phyloP scores from a whole-genome alignment of 2,329 filamentous ascomycete species.

The Cladosporium oxysporum region DNA sequence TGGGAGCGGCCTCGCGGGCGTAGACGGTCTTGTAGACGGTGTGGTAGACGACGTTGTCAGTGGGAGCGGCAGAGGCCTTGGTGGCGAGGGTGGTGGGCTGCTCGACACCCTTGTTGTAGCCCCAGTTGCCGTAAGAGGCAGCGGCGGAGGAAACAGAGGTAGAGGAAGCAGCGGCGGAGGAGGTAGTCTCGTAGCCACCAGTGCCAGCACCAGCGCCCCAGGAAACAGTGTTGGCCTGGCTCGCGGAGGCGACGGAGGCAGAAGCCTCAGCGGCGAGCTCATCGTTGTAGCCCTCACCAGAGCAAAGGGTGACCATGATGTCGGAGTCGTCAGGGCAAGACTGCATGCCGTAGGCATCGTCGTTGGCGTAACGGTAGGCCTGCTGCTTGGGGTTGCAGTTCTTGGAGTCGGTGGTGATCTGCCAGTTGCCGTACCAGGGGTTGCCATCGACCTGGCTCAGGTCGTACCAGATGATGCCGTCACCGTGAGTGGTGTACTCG shows the following conservation, averaged over 20 bases:
- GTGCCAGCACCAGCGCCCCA: conserved; percentile 11
- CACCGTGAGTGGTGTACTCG: conserved; percentile 42
- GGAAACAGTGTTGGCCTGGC: conserved; percentile 28
- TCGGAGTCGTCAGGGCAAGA: conserved; percentile 34
- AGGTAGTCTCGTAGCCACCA: not conserved
- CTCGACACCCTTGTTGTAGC: not conserved
- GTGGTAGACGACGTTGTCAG: conserved; percentile 5
- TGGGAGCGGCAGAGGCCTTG: conserved; percentile 13
- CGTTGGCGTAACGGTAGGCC: conserved; percentile 42
- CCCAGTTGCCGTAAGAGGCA: conserved; percentile 2
- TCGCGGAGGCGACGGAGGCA: conserved; percentile 30
- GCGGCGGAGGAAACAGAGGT: not conserved
- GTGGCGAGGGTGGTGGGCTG: conserved; percentile 18
- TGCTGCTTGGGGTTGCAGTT: conserved; percentile 36
- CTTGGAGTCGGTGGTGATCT: conserved; percentile 34
- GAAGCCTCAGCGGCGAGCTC: conserved; percentile 21
- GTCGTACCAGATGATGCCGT: conserved; percentile 42
- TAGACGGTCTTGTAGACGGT: conserved; percentile 14
- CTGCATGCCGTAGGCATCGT: conserved; percentile 44
- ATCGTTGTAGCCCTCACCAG: conserved; percentile 30
- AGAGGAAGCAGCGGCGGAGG: not conserved
- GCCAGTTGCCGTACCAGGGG: conserved; percentile 41
- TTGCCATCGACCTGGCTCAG: conserved; percentile 42
- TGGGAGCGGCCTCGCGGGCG: conserved; percentile 16
- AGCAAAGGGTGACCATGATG: conserved; percentile 42